These are phyloP conservation scores for Bonia amplexicaulis DNA, from an alignment of 176 grass and related monocot species.

Conservation along the genomic window DNA sequence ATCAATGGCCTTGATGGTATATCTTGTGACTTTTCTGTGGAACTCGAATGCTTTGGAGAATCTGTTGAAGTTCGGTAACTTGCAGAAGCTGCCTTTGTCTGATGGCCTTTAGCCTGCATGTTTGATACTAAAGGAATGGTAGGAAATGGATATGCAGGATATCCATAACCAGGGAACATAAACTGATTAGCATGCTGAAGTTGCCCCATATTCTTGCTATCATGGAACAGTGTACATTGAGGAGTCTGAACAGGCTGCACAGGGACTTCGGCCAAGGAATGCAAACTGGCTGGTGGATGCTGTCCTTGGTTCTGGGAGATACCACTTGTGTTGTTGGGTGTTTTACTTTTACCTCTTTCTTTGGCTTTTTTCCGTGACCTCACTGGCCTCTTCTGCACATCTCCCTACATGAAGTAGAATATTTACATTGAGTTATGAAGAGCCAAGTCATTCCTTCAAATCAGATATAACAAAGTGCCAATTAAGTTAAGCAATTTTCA, in stretches of 20 bases:
- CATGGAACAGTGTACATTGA: conserved; percentile 37
- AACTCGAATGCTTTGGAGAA: conserved; percentile 35
- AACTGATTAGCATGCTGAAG: conserved; percentile 49
- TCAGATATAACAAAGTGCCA: conserved; percentile 7
- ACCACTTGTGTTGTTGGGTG: conserved; percentile 24
- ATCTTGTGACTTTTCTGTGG: conserved; percentile 36
- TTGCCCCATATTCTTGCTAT: conserved; percentile 38
- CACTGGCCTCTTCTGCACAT: conserved; percentile 30
- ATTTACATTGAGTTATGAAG: conserved; percentile 3
- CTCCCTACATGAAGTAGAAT: conserved; percentile 31
- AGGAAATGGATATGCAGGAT: conserved; percentile 42
- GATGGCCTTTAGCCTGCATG: conserved; percentile 33
- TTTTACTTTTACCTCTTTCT: conserved; percentile 44
- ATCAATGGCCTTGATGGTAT: conserved; percentile 35
- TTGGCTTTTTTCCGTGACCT: conserved; percentile 39
- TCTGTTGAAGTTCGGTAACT: conserved; percentile 29
- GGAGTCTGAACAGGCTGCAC: conserved; percentile 31
- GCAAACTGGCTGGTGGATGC: conserved; percentile 36
- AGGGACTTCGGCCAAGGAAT: conserved; percentile 21
- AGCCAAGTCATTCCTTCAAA: not conserved
- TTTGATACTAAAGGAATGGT: conserved; percentile 34
- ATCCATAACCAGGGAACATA: conserved; percentile 46
- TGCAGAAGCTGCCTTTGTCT: conserved; percentile 26
- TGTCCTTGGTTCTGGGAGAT: conserved; percentile 38
- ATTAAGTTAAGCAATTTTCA: not conserved